Evolutionary conservation across 768 basidiomycete genomes (phyloP).

Genomic region (Mycena metata): DNA sequence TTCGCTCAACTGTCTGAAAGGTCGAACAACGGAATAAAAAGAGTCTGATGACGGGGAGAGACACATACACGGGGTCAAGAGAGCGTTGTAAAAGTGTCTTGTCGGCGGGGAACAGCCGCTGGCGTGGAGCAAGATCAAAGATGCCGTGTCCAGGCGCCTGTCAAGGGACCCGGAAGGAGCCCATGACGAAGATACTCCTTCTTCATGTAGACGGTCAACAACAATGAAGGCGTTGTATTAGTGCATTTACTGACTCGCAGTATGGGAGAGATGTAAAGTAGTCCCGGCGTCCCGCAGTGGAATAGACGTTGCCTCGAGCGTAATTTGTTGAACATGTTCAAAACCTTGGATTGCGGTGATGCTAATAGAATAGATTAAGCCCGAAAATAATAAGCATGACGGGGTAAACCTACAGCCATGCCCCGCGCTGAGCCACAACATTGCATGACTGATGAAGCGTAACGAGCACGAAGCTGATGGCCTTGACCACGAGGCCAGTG

Average conservation of each 20-base stretch:
- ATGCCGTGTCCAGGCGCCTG: not conserved
- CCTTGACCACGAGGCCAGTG: slow-evolving; percentile 15
- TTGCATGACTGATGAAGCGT: slow-evolving; percentile 21
- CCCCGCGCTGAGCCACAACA: slow-evolving; percentile 6
- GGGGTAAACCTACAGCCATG: slow-evolving; percentile 16
- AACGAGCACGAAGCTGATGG: slow-evolving; percentile 7
- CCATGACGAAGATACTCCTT: not conserved
- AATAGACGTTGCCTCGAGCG: not conserved
- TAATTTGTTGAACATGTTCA: slow-evolving; percentile 9
- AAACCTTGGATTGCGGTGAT: not conserved
- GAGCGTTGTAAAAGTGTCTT: not conserved
- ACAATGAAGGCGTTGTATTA: no score
- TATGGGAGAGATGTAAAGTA: slow-evolving; percentile 11
- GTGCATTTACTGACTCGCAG: not conserved
- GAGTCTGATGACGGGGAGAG: no score
- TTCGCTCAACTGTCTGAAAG: no score
- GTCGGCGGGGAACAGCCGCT: slow-evolving; percentile 13
- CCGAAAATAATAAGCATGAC: not conserved
- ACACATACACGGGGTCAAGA: no score
- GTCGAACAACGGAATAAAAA: no score
- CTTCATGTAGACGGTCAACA: no score
- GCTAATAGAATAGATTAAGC: no score
- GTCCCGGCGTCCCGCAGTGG: slow-evolving; percentile 17
- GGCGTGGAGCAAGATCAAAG: slow-evolving; percentile 13
- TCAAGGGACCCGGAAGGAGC: not conserved